Conservation (phyloP, 2,329 filamentous ascomycete species). For the Claviceps purpurea region DNA sequence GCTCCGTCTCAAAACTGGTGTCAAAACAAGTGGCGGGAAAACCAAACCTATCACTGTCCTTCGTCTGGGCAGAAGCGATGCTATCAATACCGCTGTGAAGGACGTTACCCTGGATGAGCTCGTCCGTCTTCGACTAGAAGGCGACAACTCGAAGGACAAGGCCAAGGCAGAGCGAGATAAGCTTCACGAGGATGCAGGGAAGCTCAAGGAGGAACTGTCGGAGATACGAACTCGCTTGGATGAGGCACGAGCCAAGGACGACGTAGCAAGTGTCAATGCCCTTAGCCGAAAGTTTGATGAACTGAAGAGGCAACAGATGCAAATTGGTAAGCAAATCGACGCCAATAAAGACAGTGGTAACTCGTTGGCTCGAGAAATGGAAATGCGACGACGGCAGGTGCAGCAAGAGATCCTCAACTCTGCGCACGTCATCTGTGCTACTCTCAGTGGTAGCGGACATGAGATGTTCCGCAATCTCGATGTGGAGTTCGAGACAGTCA, state of each 20-base stretch:
- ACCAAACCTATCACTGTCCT: conserved; percentile 72
- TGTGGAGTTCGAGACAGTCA: conserved; percentile 95
- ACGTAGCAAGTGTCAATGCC: conserved; percentile 33
- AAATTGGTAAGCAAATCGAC: conserved; percentile 72
- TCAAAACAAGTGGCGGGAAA: conserved; percentile 63
- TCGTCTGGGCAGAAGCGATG: conserved; percentile 79
- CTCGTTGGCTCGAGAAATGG: conserved; percentile 66
- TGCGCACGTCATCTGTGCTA: conserved; percentile 88
- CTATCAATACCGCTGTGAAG: conserved; percentile 76
- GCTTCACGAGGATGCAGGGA: conserved; percentile 48
- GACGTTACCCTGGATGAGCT: conserved; percentile 92
- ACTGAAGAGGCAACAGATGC: conserved; percentile 59
- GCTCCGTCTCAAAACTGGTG: conserved; percentile 75
- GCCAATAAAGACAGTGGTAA: conserved; percentile 76
- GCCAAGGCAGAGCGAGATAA: conserved; percentile 43
- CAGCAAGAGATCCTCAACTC: conserved; percentile 86
- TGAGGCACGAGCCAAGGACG: conserved; percentile 43
- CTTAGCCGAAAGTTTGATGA: conserved; percentile 67
- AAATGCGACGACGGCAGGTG: conserved; percentile 69
- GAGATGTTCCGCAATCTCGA: conserved; percentile 93
- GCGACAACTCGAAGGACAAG: conserved; percentile 43
- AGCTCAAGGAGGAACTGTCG: conserved; percentile 63
- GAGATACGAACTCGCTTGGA: conserved; percentile 61
- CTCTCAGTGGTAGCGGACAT: conserved; percentile 87
- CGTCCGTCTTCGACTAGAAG: conserved; percentile 59